A percentile compares a stretch with the other conserved stretches of the same genome.
Conservation (phyloP, 225 moss, liverwort and hornwort species). For the Asterella californica region DNA sequence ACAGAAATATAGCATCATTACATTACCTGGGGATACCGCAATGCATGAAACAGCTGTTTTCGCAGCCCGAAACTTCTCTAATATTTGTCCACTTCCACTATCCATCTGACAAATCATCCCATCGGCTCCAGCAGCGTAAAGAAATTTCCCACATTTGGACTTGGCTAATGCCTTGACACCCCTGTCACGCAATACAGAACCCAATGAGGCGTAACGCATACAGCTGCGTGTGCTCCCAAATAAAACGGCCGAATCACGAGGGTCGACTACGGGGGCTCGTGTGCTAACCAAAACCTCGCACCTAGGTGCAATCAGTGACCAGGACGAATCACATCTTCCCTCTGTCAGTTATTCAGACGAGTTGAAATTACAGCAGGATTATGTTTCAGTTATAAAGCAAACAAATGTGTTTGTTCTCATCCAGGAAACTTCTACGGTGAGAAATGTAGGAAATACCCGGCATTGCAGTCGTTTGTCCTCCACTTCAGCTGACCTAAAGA, state of each 20-base stretch:
- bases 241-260: too few relatives aligned
- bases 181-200: slow-evolving; percentile 36
- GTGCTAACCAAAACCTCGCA: background rate
- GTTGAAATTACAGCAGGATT: background rate
- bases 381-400: background rate
- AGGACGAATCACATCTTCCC: background rate
- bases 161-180: slow-evolving; percentile 70
- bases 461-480: slow-evolving; percentile 66
- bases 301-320: background rate
- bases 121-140: slow-evolving; percentile 79
- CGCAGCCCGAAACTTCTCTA: slow-evolving; percentile 74
- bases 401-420: background rate
- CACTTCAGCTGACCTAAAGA: slow-evolving; percentile 76
- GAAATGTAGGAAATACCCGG: slow-evolving; percentile 50
- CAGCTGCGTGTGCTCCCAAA: background rate
- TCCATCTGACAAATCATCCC: slow-evolving; percentile 78
- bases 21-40: slow-evolving; percentile 73
- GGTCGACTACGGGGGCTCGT: background rate
- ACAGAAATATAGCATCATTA: background rate
- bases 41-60: slow-evolving; percentile 71
- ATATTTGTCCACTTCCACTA: slow-evolving; percentile 52
- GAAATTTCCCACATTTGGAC: slow-evolving; percentile 57
- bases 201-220: background rate
- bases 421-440: background rate
- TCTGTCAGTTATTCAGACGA: background rate